These are phyloP conservation scores for Solanum peruvianum DNA, from an alignment of 257 asterid species.

Conservation along the genomic window DNA sequence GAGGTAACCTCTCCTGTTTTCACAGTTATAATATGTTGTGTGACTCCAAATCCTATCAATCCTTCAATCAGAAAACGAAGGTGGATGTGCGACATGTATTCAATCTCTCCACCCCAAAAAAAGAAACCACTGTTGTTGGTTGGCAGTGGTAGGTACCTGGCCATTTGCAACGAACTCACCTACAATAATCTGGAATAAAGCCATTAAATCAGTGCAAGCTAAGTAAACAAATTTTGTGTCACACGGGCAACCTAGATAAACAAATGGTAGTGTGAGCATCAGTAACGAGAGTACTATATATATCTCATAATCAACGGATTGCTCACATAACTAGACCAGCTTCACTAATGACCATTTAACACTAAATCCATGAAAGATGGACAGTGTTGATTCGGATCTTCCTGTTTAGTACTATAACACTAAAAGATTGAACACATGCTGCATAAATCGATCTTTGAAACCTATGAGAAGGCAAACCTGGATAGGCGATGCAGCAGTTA, in stretches of 20 bases:
- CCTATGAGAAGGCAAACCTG: conserved; percentile 28
- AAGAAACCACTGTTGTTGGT: background rate
- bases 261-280: background rate
- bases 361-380: background rate
- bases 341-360: background rate
- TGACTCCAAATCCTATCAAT: background rate
- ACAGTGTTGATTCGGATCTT: background rate
- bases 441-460: background rate
- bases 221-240: background rate
- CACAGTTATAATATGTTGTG: background rate
- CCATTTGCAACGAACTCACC: background rate
- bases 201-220: background rate
- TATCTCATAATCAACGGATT: background rate
- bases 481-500: conserved; percentile 42
- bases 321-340: background rate
- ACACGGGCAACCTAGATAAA: background rate
- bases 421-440: background rate
- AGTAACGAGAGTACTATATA: background rate
- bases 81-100: background rate
- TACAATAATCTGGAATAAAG: background rate
- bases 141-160: background rate
- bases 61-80: background rate
- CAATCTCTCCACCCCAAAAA: background rate
- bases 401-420: background rate
- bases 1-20: background rate